Evolutionary conservation across 1,284 basidiomycete species (phyloP).

Genomic region (Kalmanozyma brasiliensis): DNA sequence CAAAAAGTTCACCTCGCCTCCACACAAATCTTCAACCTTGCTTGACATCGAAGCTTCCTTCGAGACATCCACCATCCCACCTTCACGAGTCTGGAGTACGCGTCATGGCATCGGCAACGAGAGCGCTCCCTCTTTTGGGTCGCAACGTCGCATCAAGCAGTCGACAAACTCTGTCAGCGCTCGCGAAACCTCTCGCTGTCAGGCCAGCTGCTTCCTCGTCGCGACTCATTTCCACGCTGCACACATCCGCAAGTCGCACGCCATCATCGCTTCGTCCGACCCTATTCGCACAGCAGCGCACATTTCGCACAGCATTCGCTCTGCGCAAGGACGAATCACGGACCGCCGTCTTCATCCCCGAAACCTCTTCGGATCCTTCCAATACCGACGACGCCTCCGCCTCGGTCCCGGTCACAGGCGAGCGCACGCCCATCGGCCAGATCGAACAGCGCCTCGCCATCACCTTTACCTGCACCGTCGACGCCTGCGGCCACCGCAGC

Average conservation of each 20-base stretch:
- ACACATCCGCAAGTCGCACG: not conserved
- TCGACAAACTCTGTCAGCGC: constrained; percentile 1
- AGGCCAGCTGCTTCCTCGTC: not conserved
- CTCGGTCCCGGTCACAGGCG: constrained; percentile 42
- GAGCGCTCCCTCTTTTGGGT: constrained; percentile 1
- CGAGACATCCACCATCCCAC: not conserved
- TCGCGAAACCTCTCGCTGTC: not conserved
- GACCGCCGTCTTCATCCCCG: constrained; percentile 15
- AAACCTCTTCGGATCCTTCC: constrained; percentile 2
- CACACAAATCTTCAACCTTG: constrained; percentile 1
- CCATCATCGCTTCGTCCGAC: not conserved
- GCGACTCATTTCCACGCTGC: constrained; percentile 7
- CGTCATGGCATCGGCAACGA: constrained; percentile 4
- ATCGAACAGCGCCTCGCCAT: constrained; percentile 60
- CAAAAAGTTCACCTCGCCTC: constrained; percentile 1
- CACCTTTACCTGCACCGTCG: constrained; percentile 63
- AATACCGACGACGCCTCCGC: constrained; percentile 5
- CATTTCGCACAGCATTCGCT: constrained; percentile 2
- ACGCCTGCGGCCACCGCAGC: constrained; percentile 80
- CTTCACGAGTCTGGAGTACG: not conserved
- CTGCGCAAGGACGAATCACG: constrained; percentile 9
- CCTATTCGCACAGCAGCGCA: constrained; percentile 1
- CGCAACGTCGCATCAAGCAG: constrained; percentile 30
- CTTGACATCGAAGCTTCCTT: not conserved
- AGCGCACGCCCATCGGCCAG: constrained; percentile 46